Conservation (phyloP, 305 asterid species). For the Fraxinus baroniana region DNA sequence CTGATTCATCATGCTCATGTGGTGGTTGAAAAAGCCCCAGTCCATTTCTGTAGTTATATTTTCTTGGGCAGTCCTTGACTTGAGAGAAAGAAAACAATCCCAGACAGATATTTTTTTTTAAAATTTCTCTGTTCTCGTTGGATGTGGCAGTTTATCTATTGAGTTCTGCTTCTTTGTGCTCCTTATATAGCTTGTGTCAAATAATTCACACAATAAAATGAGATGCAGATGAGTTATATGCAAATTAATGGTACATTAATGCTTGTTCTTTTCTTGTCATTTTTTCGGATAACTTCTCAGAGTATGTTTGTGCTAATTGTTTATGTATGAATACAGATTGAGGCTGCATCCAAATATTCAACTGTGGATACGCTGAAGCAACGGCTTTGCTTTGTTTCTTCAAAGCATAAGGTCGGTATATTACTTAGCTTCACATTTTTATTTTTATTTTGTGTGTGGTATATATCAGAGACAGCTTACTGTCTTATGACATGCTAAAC, state of each 20-base stretch:
- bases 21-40: neutral
- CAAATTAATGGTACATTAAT: conserved; percentile 34
- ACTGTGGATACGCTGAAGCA: conserved; percentile 87
- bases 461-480: neutral
- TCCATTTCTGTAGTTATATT: neutral
- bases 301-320: conserved; percentile 3
- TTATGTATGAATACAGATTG: conserved; percentile 47
- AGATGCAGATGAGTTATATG: neutral
- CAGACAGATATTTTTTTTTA: neutral
- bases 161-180: neutral
- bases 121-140: neutral
- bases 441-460: neutral
- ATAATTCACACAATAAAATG: neutral
- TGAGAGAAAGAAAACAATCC: neutral
- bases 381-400: conserved; percentile 72
- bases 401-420: conserved; percentile 66
- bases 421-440: neutral
- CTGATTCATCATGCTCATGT: neutral
- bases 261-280: neutral
- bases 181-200: neutral
- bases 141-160: neutral
- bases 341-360: conserved; percentile 78
- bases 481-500: neutral
- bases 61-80: neutral
- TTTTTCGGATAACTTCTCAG: neutral